phyloP scores from a whole-genome alignment of 306 rosid species.

The Acacia acuminata region DNA sequence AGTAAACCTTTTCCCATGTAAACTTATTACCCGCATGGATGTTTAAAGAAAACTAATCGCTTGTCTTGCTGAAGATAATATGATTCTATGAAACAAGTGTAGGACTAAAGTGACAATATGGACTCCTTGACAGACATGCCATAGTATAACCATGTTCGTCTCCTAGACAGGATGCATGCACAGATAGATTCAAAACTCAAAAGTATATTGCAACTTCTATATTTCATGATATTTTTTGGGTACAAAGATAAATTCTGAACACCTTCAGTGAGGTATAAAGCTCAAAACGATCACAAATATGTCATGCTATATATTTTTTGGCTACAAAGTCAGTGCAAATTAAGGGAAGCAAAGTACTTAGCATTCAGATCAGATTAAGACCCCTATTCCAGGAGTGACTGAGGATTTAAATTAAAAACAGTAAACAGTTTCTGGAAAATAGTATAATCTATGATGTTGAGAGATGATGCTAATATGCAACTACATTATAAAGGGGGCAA shows the following conservation, averaged over 20 bases:
- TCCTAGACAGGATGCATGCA: not conserved
- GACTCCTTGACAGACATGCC: not conserved
- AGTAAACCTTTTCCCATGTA: not conserved
- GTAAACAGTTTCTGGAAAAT: not conserved
- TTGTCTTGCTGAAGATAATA: not conserved
- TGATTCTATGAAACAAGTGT: not conserved
- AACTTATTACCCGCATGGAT: not conserved
- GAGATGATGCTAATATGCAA: not conserved
- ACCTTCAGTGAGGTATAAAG: no score
- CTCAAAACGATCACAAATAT: no score
- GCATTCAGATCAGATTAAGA: not conserved
- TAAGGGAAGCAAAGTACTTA: not conserved
- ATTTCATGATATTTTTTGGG: not conserved
- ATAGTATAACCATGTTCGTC: not conserved
- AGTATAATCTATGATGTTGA: not conserved
- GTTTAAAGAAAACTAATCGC: not conserved
- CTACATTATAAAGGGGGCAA: not conserved
- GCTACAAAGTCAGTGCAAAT: not conserved
- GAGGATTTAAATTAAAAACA: slow-evolving; percentile 13
- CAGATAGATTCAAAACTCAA: not conserved
- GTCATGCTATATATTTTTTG: no score
- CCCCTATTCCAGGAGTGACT: not conserved
- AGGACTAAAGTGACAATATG: not conserved
- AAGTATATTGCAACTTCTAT: not conserved
- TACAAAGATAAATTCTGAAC: not conserved